Evolutionary conservation across 352 stramenopile species (phyloP).

Genomic region (Phytophthora melonis): DNA sequence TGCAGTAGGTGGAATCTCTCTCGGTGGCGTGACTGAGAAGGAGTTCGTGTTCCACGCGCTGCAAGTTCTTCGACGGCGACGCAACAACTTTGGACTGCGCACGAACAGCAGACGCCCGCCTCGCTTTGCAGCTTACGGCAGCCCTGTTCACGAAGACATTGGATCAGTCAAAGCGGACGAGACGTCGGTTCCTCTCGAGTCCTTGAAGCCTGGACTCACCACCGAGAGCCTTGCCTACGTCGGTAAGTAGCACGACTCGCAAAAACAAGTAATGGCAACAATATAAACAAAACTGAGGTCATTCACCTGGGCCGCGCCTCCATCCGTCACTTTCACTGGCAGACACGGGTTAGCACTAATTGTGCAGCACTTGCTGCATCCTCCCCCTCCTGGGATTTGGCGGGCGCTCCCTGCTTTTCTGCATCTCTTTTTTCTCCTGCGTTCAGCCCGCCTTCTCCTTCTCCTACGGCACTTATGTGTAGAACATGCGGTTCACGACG

Average conservation of each 20-base stretch:
- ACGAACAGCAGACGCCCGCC: conserved; percentile 52
- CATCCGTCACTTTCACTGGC: not conserved
- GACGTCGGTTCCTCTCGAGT: conserved; percentile 31
- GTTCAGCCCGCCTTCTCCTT: conserved; percentile 49
- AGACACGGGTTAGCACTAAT: conserved; percentile 12
- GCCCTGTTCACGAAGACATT: not conserved
- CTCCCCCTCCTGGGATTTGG: not conserved
- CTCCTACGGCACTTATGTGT: conserved; percentile 18
- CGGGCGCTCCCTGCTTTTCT: conserved; percentile 1
- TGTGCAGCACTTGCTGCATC: conserved; percentile 1
- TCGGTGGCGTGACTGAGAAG: conserved; percentile 63
- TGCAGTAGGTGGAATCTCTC: conserved; percentile 28
- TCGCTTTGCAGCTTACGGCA: conserved; percentile 8
- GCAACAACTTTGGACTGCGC: conserved; percentile 55
- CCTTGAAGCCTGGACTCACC: conserved; percentile 48
- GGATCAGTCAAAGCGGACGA: conserved; percentile 18
- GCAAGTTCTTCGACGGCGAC: conserved; percentile 54
- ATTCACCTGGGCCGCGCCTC: conserved; percentile 11
- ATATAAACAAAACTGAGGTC: conserved; percentile 16
- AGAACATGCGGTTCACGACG: conserved; percentile 69
- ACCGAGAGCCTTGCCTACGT: conserved; percentile 28
- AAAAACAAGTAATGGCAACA: conserved; percentile 5
- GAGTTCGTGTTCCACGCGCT: conserved; percentile 70
- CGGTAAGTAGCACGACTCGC: conserved; percentile 9
- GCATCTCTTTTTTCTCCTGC: conserved; percentile 48